A percentile compares a stretch with the other conserved stretches of the same genome.
These are phyloP conservation scores for Clavispora carvajalis DNA, from an alignment of 805 yeast species.

Conservation along the genomic window DNA sequence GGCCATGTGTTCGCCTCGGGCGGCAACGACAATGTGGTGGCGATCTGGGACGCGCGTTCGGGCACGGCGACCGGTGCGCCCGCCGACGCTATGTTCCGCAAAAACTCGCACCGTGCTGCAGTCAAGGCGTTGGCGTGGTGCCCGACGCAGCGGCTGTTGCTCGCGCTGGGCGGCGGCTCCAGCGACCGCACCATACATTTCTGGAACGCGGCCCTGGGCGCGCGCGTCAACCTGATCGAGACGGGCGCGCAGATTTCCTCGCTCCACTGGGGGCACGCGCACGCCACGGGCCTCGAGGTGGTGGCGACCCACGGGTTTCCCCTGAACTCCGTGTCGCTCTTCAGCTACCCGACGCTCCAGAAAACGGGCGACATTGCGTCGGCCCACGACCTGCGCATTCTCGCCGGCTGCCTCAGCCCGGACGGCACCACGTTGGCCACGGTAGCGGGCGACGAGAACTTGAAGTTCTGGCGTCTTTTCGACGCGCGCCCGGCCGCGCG, in stretches of 20 bases:
- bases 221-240: constrained; percentile 77
- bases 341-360: constrained; percentile 79
- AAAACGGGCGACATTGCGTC: constrained; percentile 80
- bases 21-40: constrained; percentile 89
- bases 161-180: constrained; percentile 98
- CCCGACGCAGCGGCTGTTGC: constrained; percentile 72
- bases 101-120: constrained; percentile 84
- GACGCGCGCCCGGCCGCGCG: constrained; percentile 36
- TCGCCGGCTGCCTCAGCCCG: constrained; percentile 80
- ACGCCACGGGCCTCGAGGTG: constrained; percentile 72
- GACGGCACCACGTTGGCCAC: constrained; percentile 90
- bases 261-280: constrained; percentile 79
- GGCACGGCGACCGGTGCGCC: no score
- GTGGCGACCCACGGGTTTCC: constrained; percentile 95
- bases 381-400: constrained; percentile 87
- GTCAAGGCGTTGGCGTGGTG: constrained; percentile 95
- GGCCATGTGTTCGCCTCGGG: constrained; percentile 87
- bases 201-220: constrained; percentile 93
- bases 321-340: constrained; percentile 72
- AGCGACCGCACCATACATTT: constrained; percentile 80
- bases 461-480: constrained; percentile 90
- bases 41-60: constrained; percentile 75
- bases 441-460: constrained; percentile 92
- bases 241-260: constrained; percentile 95
- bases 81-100: constrained; percentile 59